Conservation (phyloP, 2,329 filamentous ascomycete genomes). For the Hysterium pulicare region DNA sequence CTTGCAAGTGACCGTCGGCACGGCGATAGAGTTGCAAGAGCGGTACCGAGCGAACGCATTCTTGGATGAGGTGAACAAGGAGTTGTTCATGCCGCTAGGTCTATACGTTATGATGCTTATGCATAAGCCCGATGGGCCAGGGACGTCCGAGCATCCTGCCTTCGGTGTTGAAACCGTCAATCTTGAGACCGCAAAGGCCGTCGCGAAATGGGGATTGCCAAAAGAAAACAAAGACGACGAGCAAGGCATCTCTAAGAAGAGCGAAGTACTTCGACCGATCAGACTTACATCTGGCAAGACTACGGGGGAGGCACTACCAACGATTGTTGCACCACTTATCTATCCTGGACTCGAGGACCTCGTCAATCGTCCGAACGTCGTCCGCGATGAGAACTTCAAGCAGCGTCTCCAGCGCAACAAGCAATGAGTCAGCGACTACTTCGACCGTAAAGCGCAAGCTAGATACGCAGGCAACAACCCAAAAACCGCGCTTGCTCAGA, state of each 20-base stretch:
- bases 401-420: slow-evolving; percentile 26
- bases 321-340: slow-evolving; percentile 37
- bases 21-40: slow-evolving; percentile 39
- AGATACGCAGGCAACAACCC: slow-evolving; percentile 43
- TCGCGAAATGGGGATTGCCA: neutral
- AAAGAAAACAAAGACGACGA: slow-evolving; percentile 19
- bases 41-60: slow-evolving; percentile 48
- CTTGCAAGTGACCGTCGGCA: slow-evolving; percentile 42
- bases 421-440: slow-evolving; percentile 44
- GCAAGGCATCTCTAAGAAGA: slow-evolving; percentile 8
- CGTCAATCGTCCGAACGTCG: slow-evolving; percentile 4
- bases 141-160: slow-evolving; percentile 37
- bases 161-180: slow-evolving; percentile 34
- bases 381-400: slow-evolving; percentile 17
- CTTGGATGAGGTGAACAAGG: slow-evolving; percentile 52
- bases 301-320: slow-evolving; percentile 40
- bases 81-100: slow-evolving; percentile 55
- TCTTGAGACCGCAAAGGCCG: slow-evolving; percentile 26
- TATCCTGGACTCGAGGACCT: slow-evolving; percentile 31
- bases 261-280: slow-evolving; percentile 32
- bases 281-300: slow-evolving; percentile 39
- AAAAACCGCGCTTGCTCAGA: slow-evolving; percentile 32
- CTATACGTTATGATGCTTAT: slow-evolving; percentile 55
- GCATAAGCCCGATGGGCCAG: slow-evolving; percentile 42
- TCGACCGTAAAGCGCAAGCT: slow-evolving; percentile 48